These are phyloP conservation scores for Talaromyces verruculosus DNA, from an alignment of 2,329 filamentous ascomycete genomes.

Conservation along the genomic window DNA sequence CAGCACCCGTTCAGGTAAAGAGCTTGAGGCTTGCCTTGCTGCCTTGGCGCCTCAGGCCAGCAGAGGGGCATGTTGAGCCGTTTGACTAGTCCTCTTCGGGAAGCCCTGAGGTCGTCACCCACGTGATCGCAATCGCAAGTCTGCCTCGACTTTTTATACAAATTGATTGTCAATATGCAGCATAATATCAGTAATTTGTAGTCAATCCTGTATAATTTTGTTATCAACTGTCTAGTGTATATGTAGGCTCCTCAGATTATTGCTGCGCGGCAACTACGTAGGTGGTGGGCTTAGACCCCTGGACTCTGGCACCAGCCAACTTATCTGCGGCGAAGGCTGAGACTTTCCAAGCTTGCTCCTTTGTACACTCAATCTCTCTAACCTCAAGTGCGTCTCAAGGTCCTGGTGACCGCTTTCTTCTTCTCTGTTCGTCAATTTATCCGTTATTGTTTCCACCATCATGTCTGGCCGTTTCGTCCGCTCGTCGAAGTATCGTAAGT, in stretches of 20 bases:
- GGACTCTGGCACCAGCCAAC: not conserved
- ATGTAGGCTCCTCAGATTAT: not conserved
- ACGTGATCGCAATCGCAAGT: not conserved
- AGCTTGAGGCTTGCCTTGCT: conserved; percentile 1
- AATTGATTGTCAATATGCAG: not conserved
- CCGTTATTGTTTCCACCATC: conserved; percentile 23
- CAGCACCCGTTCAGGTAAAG: conserved; percentile 4
- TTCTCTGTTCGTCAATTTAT: conserved; percentile 24
- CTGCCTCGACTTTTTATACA: not conserved
- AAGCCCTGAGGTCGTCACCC: not conserved
- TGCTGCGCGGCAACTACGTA: not conserved
- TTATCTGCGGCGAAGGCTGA: conserved; percentile 12
- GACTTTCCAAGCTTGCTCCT: conserved; percentile 7
- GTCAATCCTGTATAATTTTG: not conserved
- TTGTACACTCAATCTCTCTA: not conserved
- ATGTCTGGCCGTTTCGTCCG: conserved; percentile 74
- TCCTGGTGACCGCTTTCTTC: conserved; percentile 18
- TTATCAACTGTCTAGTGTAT: not conserved
- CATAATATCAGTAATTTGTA: not conserved
- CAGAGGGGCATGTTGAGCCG: conserved; percentile 7
- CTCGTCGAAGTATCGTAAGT: conserved; percentile 71
- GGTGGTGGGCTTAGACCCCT: conserved; percentile 8
- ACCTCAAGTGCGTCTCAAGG: conserved; percentile 14
- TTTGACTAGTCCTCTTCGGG: conserved; percentile 10
- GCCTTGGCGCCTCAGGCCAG: conserved; percentile 10